Evolutionary conservation across 352 stramenopile genomes (phyloP).

Genomic region (Globisporangium cylindrosporum): DNA sequence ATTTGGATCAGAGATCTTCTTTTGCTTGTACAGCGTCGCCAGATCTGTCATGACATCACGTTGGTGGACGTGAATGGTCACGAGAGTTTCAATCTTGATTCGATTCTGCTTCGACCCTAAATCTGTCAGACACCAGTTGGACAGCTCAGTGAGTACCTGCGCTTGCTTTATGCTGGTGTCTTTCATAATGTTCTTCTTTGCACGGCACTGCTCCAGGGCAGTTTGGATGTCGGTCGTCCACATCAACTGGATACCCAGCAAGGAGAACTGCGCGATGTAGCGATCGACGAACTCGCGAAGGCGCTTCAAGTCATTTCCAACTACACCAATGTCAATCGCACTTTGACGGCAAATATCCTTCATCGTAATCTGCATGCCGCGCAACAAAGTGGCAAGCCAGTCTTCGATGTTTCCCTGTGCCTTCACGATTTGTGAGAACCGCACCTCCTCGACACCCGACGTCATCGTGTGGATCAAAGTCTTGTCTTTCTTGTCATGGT

Average conservation of each 20-base stretch:
- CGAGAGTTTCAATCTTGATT: constrained; percentile 97
- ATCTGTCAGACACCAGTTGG: constrained; percentile 96
- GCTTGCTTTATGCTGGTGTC: constrained; percentile 95
- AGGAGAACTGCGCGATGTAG: constrained; percentile 94
- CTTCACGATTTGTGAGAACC: constrained; percentile 94
- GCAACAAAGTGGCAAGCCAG: constrained; percentile 95
- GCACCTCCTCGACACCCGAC: constrained; percentile 93
- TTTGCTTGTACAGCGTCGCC: constrained; percentile 91
- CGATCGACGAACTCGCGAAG: constrained; percentile 93
- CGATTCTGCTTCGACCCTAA: constrained; percentile 95
- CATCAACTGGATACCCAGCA: constrained; percentile 96
- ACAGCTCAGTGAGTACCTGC: constrained; percentile 92
- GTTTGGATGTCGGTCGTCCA: constrained; percentile 96
- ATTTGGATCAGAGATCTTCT: constrained; percentile 96
- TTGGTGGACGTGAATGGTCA: constrained; percentile 98
- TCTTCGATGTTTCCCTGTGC: constrained; percentile 98
- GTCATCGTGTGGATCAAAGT: constrained; percentile 94
- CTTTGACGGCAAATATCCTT: constrained; percentile 96
- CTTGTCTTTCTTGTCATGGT: constrained; percentile 98
- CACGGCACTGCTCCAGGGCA: constrained; percentile 92
- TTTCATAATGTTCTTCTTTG: constrained; percentile 97
- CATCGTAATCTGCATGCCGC: constrained; percentile 95
- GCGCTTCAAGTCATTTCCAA: constrained; percentile 90
- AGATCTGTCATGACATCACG: constrained; percentile 96
- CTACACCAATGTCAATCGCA: constrained; percentile 89